Conservation (phyloP, 2,329 filamentous ascomycete genomes). For the Zymoseptoria passerinii region DNA sequence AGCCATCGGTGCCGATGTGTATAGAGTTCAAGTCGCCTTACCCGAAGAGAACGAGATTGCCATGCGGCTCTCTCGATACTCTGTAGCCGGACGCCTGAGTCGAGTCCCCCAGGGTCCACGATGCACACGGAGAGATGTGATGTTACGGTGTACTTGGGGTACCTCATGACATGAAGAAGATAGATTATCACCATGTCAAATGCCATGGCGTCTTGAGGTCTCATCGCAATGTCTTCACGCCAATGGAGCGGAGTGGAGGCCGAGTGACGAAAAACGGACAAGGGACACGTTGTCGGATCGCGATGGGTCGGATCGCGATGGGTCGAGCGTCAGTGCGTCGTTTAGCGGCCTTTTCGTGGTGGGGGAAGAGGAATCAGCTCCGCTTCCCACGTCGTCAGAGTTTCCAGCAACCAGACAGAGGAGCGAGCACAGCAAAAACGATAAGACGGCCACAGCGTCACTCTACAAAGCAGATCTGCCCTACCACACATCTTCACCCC, state of each 20-base stretch:
- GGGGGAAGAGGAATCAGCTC: neutral
- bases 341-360: neutral
- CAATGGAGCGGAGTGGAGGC: neutral
- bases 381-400: neutral
- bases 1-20: no score
- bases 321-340: neutral
- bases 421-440: neutral
- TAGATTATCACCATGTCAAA: neutral
- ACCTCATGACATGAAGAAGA: neutral
- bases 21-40: neutral
- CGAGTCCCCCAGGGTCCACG: no score
- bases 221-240: neutral
- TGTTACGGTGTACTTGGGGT: neutral
- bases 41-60: neutral
- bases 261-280: neutral
- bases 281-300: neutral
- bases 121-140: no score
- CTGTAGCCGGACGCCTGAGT: no score
- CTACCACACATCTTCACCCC: neutral
- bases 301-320: neutral
- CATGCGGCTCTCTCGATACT: neutral
- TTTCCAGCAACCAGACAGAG: neutral
- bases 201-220: no score
- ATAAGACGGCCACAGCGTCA: neutral
- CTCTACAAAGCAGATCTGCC: neutral